Base-by-base conservation (phyloP, 805 yeast genomes). In the Ogataea thermomethanolica region DNA sequence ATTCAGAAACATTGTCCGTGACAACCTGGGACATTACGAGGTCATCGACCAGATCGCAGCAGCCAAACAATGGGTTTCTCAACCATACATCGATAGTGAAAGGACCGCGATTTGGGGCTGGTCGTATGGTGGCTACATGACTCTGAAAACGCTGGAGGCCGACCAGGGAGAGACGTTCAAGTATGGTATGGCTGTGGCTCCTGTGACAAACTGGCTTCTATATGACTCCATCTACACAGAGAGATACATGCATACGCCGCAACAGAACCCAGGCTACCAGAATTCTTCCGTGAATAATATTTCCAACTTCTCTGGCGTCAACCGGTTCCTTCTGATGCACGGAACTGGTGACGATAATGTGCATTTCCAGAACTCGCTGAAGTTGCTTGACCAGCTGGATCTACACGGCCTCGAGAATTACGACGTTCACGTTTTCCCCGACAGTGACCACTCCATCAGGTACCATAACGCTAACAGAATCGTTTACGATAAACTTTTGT, bases 291-390 rank as follows among this genome's bases (percentile, higher is more conserved):
- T 91, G 24, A 65, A 67, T 37, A 67, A 84, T 36, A 75, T 74
- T 17, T 71, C 74, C 1, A 71, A 71, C 8, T 73, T 93, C 49
- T 78, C 71, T 11, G 56, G 68, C 33, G 74, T 71, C 8, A 71
- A 71, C 33, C 71, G 98, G 54, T 88, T 93, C 55, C 63, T 93
- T 45, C 59, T 93, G 26, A 87, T 91, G 87, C 99, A 91, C 58
- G 99, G 99, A 1, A 81, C 96, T 0, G 96, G 96, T 4, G 99
- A 93, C 64, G 99, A 93, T 62, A 93, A 93, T 54, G 99, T 93
- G 33, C 98, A 93, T 64, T 78, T 90, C 64, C 99, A 93, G 60
- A 87, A 93, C 65, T 76, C 91, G 31, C 70, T 88, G 44, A 79
- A 81, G 58, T 67, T 93, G 27, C 57, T 93, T 33, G 98, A 93